phyloP scores from a whole-genome alignment of 2,329 filamentous ascomycete species.

The Pseudopithomyces chartarum region DNA sequence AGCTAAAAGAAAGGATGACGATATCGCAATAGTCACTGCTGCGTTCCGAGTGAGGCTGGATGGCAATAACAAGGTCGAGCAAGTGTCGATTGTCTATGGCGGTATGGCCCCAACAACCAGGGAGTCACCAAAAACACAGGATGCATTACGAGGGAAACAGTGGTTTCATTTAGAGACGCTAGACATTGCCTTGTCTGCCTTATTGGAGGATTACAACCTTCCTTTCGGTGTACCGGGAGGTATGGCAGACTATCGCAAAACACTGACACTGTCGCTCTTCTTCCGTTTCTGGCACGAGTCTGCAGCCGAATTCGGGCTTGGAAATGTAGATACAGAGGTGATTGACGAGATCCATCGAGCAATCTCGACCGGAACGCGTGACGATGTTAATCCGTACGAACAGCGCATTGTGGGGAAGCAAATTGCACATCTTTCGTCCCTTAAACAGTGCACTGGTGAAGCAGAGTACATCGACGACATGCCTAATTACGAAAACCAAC shows the following conservation, averaged over 20 bases:
- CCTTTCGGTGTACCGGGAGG: slow-evolving; percentile 88
- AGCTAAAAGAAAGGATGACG: slow-evolving; percentile 93
- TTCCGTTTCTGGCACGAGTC: slow-evolving; percentile 97
- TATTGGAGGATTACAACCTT: slow-evolving; percentile 84
- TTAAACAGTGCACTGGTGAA: slow-evolving; percentile 92
- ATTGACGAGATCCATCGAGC: slow-evolving; percentile 81
- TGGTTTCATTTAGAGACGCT: slow-evolving; percentile 81
- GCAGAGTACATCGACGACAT: slow-evolving; percentile 97
- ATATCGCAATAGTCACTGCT: slow-evolving; percentile 94
- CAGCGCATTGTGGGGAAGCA: slow-evolving; percentile 83
- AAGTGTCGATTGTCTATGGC: slow-evolving; percentile 82
- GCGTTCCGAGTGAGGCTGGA: slow-evolving; percentile 77
- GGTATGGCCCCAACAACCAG: slow-evolving; percentile 92
- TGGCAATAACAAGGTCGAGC: slow-evolving; percentile 69
- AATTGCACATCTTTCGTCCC: slow-evolving; percentile 80
- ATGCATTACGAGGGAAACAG: slow-evolving; percentile 73
- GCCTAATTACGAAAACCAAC: slow-evolving; percentile 78
- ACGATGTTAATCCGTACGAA: slow-evolving; percentile 77
- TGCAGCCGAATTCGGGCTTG: slow-evolving; percentile 63
- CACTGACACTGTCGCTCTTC: slow-evolving; percentile 88
- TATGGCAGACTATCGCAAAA: slow-evolving; percentile 94
- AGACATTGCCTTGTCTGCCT: slow-evolving; percentile 80
- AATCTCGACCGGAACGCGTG: slow-evolving; percentile 78
- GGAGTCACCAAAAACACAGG: slow-evolving; percentile 74
- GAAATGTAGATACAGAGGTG: slow-evolving; percentile 69